A percentile compares a stretch with the other conserved stretches of the same genome.
phyloP scores from a whole-genome alignment of 2,329 filamentous ascomycete species.

The Penicillium sp. region DNA sequence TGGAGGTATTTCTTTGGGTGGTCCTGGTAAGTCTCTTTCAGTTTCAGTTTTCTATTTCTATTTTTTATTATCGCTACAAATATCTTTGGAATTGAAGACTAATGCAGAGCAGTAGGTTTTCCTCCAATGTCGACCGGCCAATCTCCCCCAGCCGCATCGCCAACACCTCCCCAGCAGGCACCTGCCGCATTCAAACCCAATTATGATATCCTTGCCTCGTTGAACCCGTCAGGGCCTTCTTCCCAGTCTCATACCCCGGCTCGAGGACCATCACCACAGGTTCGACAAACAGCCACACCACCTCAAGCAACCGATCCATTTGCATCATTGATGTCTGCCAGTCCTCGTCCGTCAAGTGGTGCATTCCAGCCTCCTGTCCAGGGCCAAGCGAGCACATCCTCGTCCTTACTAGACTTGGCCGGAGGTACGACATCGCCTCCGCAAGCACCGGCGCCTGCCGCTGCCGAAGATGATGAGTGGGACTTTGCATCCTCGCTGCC shows the following conservation, averaged over 20 bases:
- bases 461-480: slow-evolving; percentile 83
- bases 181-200: slow-evolving; percentile 56
- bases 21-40: slow-evolving; percentile 48
- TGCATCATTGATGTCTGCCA: slow-evolving; percentile 58
- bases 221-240: slow-evolving; percentile 51
- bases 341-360: slow-evolving; percentile 51
- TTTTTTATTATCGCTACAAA: too few species aligned
- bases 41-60: too few species aligned
- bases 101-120: slow-evolving; percentile 33
- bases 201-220: slow-evolving; percentile 61
- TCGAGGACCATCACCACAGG: slow-evolving; percentile 44
- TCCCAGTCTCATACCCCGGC: slow-evolving; percentile 56
- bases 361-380: slow-evolving; percentile 38
- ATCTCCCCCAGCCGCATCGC: slow-evolving; percentile 23
- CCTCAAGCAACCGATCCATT: slow-evolving; percentile 61
- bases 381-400: slow-evolving; percentile 27
- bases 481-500: slow-evolving; percentile 88
- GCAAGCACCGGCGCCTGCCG: slow-evolving; percentile 34
- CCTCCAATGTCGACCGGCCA: slow-evolving; percentile 39
- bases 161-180: slow-evolving; percentile 45
- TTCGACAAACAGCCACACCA: slow-evolving; percentile 37
- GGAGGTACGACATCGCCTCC: slow-evolving; percentile 29
- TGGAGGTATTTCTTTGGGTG: slow-evolving; percentile 82
- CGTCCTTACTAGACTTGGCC: slow-evolving; percentile 40
- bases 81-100: background rate